A percentile compares a stretch with the other conserved stretches of the same genome.
These are phyloP conservation scores for Tuber brumale DNA, from an alignment of 495 filamentous ascomycete species.

Conservation along the genomic window DNA sequence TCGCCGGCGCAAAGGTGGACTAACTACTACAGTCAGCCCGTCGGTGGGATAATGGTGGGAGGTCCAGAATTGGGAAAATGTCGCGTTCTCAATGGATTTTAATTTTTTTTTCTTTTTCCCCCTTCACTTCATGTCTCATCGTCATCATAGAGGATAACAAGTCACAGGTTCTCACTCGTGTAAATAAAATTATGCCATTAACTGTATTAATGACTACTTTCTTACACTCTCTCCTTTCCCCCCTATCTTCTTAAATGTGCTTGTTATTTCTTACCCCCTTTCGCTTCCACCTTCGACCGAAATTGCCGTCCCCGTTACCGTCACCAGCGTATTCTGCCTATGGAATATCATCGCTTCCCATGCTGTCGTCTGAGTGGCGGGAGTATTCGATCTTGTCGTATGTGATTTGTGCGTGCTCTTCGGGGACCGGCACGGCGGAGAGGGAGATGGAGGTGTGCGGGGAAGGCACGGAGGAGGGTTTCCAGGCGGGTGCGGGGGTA, in stretches of 20 bases:
- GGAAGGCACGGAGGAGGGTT: not conserved
- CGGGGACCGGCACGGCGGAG: not conserved
- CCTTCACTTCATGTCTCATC: not conserved
- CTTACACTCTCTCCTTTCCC: not conserved
- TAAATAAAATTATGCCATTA: not conserved
- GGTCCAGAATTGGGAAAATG: not conserved
- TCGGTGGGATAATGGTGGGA: not conserved
- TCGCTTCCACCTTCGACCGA: not conserved
- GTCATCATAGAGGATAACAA: not conserved
- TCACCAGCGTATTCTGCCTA: not conserved
- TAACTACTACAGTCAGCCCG: conserved; percentile 25
- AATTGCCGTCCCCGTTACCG: not conserved
- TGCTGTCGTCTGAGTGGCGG: not conserved
- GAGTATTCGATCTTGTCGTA: not conserved
- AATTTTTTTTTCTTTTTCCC: not conserved
- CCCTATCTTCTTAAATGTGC: not conserved
- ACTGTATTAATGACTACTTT: not conserved
- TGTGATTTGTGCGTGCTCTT: not conserved
- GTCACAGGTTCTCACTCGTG: not conserved
- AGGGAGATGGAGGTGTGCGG: not conserved
- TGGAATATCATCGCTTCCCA: not conserved
- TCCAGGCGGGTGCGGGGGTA: not conserved
- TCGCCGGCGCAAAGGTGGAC: conserved; percentile 52
- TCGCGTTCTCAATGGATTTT: not conserved
- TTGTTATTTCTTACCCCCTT: not conserved